Evolutionary conservation across 2,329 filamentous ascomycete species (phyloP).

Genomic region (Microdochium nivale): DNA sequence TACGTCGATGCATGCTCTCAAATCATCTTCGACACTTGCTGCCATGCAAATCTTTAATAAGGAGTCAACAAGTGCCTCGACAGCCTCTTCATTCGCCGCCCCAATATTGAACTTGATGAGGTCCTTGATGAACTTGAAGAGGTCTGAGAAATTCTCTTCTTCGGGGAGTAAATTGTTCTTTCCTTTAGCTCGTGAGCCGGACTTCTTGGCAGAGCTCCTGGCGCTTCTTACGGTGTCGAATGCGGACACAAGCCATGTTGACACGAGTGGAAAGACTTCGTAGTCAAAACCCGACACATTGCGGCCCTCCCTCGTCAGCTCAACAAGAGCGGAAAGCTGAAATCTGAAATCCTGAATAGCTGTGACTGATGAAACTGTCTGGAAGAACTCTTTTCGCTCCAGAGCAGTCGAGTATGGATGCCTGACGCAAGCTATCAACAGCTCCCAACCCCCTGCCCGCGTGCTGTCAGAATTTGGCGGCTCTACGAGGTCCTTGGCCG

Average conservation of each 20-base stretch:
- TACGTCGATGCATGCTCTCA: slow-evolving; percentile 58
- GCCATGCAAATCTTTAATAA: slow-evolving; percentile 60
- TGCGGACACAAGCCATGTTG: slow-evolving; percentile 47
- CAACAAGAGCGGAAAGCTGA: slow-evolving; percentile 54
- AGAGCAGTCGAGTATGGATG: slow-evolving; percentile 55
- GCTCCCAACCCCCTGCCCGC: slow-evolving; percentile 54
- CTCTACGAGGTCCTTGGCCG: slow-evolving; percentile 56
- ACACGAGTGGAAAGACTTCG: slow-evolving; percentile 54
- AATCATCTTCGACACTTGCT: slow-evolving; percentile 55
- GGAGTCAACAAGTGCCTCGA: slow-evolving; percentile 51
- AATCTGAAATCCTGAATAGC: slow-evolving; percentile 56
- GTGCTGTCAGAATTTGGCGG: slow-evolving; percentile 41
- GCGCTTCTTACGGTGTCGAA: slow-evolving; percentile 46
- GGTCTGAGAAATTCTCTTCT: slow-evolving; percentile 51
- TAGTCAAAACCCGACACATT: slow-evolving; percentile 60
- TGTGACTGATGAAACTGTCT: slow-evolving; percentile 46
- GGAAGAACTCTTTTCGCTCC: slow-evolving; percentile 58
- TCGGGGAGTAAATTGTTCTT: slow-evolving; percentile 36
- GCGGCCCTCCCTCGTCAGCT: slow-evolving; percentile 53
- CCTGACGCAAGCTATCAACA: slow-evolving; percentile 57
- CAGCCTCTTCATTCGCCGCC: slow-evolving; percentile 52
- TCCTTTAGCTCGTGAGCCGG: slow-evolving; percentile 32
- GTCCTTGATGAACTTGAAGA: slow-evolving; percentile 59
- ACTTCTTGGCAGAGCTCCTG: slow-evolving; percentile 41
- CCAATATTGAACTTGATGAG: slow-evolving; percentile 71